A percentile compares a stretch with the other conserved stretches of the same genome.
phyloP scores from a whole-genome alignment of 495 filamentous ascomycete species.

The Choiromyces venosus region DNA sequence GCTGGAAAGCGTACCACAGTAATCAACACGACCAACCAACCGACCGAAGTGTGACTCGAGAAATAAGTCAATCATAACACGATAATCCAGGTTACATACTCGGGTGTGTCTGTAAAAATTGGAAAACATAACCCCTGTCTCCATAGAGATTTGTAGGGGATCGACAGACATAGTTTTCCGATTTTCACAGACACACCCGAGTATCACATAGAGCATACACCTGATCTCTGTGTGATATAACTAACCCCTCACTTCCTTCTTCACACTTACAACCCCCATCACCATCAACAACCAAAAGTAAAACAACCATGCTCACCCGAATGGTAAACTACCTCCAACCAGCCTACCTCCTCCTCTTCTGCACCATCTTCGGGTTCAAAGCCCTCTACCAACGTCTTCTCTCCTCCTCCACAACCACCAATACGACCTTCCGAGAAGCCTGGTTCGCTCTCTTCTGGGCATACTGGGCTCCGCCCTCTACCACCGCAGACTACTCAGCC shows the following conservation, averaged over 20 bases:
- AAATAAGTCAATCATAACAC: background rate
- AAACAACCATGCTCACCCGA: background rate
- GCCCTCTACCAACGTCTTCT: background rate
- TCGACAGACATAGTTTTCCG: too few species aligned
- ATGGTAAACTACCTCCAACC: background rate
- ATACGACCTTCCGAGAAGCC: slow-evolving; percentile 44
- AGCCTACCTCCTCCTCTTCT: background rate
- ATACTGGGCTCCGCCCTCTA: slow-evolving; percentile 65
- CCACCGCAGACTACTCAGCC: too few species aligned
- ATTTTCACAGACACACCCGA: too few species aligned
- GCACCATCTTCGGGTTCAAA: background rate
- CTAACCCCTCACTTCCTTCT: background rate
- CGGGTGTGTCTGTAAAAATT: too few species aligned
- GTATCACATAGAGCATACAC: background rate
- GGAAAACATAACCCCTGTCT: too few species aligned
- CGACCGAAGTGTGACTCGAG: background rate
- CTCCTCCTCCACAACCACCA: background rate
- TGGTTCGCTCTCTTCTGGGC: slow-evolving; percentile 62
- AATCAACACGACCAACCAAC: background rate
- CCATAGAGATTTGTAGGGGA: too few species aligned
- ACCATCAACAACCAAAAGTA: background rate
- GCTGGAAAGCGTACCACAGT: too few species aligned
- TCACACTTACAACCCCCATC: background rate
- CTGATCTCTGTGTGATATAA: background rate
- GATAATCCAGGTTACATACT: background rate